Base-by-base conservation (phyloP, 164 flowering plant species). In the Chimonanthus salicifolius region DNA sequence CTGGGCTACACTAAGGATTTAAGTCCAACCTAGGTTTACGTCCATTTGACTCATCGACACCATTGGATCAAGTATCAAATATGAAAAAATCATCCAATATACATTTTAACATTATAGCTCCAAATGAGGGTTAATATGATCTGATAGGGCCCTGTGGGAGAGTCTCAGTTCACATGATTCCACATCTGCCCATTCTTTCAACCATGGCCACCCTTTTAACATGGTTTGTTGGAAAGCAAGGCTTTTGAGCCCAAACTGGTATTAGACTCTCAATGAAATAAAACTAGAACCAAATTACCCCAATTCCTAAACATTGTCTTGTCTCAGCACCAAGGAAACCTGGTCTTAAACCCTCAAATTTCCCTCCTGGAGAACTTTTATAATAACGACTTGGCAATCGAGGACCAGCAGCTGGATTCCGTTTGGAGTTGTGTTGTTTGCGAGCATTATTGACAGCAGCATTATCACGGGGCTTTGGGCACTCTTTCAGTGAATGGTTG, bases 401-500 rank as follows among this genome's bases (percentile, higher is more conserved):
- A 60, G 90, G 75, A 62, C 82, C 84, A 78, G 84, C 48, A 77
- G 73, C 80, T 76, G 80, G 86, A 73, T 83, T 88, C 33, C 86
- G 86, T 74, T 79, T 91, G 66, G 87, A 79, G 70, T 80, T 88
- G 73, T 80, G 97, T 51, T 87, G 85, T 70, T 87, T 87, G 48
- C 98, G 89, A 64, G 99, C 97, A 87, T 78, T 89, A 80, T 81
- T 92, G 64, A 96, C 92, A 68, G 97, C 97, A 82, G 45, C 88
- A 78, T 83, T 88, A 66, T 96, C 90, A 74, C 94, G 97, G 69
- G 98, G 99, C 83, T 88, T 93, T 69, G 89, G 87, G 74, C 99
- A 96, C 62, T 92, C 95, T 82, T 85, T 96, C 76, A 96, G 62
- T n/a, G 99, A 79, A 86, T 96, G 99, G 80, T 72, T 92, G 72